Percentiles rank a stretch among this genome's conserved stretches.
Evolutionary conservation across 2,329 filamentous ascomycete genomes (phyloP).

Genomic region (Calcarisporium arbuscula): DNA sequence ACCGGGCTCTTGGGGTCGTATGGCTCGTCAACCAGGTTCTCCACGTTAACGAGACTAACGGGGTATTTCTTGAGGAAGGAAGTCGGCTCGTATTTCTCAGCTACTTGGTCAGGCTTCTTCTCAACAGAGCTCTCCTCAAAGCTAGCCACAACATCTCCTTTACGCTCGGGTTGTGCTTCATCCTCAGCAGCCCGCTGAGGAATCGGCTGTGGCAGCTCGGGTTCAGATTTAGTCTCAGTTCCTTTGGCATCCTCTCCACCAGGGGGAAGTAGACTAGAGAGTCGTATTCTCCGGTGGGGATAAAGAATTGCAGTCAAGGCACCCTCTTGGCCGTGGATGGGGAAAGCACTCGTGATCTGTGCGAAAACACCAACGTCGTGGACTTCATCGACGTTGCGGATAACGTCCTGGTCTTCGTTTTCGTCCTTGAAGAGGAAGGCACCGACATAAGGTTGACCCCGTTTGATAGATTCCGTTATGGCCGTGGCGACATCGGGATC

Average conservation of each 20-base stretch:
- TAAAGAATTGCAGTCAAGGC: slow-evolving; percentile 91
- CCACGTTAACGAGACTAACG: slow-evolving; percentile 90
- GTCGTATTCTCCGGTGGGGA: slow-evolving; percentile 87
- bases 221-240: slow-evolving; percentile 41
- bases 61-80: slow-evolving; percentile 87
- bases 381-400: slow-evolving; percentile 83
- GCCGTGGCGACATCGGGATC: slow-evolving; percentile 87
- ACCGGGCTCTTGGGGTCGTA: slow-evolving; percentile 85
- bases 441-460: slow-evolving; percentile 94
- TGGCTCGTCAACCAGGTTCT: slow-evolving; percentile 83
- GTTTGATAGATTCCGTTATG: slow-evolving; percentile 93
- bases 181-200: slow-evolving; percentile 48
- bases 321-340: slow-evolving; percentile 77
- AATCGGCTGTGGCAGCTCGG: slow-evolving; percentile 51
- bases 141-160: slow-evolving; percentile 92
- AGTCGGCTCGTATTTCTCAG: slow-evolving; percentile 72
- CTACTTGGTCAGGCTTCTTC: slow-evolving; percentile 42
- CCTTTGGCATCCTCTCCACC: slow-evolving; percentile 45
- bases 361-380: slow-evolving; percentile 96
- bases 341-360: slow-evolving; percentile 94
- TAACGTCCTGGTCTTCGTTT: slow-evolving; percentile 86
- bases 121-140: slow-evolving; percentile 80
- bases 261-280: slow-evolving; percentile 76
- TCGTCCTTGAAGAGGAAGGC: slow-evolving; percentile 97
- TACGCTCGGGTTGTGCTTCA: slow-evolving; percentile 56